These are phyloP conservation scores for Hypoxylon cercidicola DNA, from an alignment of 495 filamentous ascomycete genomes.

Conservation along the genomic window DNA sequence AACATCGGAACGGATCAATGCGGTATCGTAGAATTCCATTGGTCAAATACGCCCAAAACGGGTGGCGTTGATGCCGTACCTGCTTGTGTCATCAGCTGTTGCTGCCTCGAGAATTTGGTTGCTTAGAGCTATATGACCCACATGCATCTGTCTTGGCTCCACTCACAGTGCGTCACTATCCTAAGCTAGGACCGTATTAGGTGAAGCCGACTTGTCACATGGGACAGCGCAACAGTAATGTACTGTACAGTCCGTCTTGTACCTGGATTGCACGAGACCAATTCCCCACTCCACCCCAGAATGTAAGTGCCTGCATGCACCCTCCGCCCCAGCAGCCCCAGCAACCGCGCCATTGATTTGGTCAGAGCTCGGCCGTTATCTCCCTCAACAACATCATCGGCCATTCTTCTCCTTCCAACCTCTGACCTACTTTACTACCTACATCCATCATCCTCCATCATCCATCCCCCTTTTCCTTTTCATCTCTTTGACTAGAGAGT, in stretches of 20 bases:
- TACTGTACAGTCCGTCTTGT: conserved; percentile 28
- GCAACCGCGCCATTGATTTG: conserved; percentile 17
- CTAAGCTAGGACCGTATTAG: conserved; percentile 10
- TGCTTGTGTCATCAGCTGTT: conserved; percentile 42
- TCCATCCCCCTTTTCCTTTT: conserved; percentile 19
- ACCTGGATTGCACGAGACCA: conserved; percentile 36
- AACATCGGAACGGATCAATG: conserved; percentile 33
- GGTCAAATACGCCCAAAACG: conserved; percentile 1
- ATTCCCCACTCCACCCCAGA: conserved; percentile 26
- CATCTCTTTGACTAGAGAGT: conserved; percentile 20
- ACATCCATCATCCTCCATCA: conserved; percentile 17
- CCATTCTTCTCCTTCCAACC: conserved; percentile 33
- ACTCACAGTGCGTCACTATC: conserved; percentile 21
- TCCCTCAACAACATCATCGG: conserved; percentile 40
- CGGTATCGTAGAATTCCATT: conserved; percentile 17
- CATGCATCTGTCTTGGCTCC: conserved; percentile 6
- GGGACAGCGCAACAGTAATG: conserved; percentile 15
- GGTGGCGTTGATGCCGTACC: conserved; percentile 33
- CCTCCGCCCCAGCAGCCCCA: conserved; percentile 18
- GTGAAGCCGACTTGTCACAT: conserved; percentile 24
- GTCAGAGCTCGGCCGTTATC: conserved; percentile 39
- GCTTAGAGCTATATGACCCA: conserved; percentile 23
- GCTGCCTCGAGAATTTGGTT: conserved; percentile 39
- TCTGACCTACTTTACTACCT: conserved; percentile 17
- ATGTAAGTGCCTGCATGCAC: conserved; percentile 24